phyloP scores from a whole-genome alignment of 2,329 filamentous ascomycete genomes.

The Colletotrichum sp. region DNA sequence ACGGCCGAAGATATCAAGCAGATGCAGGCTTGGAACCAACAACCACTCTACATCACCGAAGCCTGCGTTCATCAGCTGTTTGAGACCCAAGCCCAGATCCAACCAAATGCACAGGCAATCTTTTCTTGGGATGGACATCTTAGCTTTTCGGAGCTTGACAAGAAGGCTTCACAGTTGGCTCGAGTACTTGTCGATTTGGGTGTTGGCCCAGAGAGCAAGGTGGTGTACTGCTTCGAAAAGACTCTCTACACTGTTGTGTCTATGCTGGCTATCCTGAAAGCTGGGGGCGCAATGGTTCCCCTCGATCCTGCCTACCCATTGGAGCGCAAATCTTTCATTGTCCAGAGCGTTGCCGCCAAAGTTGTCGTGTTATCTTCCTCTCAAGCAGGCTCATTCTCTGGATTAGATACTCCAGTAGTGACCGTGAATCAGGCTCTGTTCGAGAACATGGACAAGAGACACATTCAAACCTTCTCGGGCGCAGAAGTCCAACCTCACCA shows the following conservation, averaged over 20 bases:
- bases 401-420: background rate
- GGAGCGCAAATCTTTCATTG: slow-evolving; percentile 6
- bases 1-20: background rate
- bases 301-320: slow-evolving; percentile 27
- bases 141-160: slow-evolving; percentile 25
- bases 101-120: slow-evolving; percentile 3
- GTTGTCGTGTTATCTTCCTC: background rate
- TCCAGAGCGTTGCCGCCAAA: background rate
- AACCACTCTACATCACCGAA: background rate
- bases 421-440: background rate
- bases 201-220: slow-evolving; percentile 25
- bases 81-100: background rate
- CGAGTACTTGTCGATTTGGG: slow-evolving; percentile 16
- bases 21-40: background rate
- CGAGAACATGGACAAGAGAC: background rate
- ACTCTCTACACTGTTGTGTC: slow-evolving; percentile 29
- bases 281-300: slow-evolving; percentile 35
- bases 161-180: slow-evolving; percentile 21
- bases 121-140: slow-evolving; percentile 27
- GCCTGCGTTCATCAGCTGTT: slow-evolving; percentile 1
- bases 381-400: background rate
- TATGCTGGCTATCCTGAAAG: slow-evolving; percentile 34
- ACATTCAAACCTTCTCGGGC: background rate
- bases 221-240: slow-evolving; percentile 33
- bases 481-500: background rate